Base-by-base conservation (phyloP, 2,329 filamentous ascomycete species). In the Fusarium temperatum region DNA sequence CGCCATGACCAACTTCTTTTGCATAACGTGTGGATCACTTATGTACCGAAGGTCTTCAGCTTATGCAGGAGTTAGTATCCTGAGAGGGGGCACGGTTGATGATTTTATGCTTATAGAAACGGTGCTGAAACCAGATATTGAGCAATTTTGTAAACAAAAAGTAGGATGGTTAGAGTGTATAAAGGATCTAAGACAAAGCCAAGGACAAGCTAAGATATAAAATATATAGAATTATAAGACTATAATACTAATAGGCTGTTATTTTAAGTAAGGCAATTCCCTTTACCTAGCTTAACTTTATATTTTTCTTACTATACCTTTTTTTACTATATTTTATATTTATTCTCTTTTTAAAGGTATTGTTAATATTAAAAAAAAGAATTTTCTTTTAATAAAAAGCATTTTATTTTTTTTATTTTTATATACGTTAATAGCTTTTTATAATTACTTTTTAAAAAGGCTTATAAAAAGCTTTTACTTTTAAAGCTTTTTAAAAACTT, bases 1-100 rank as follows among this genome's bases (percentile, higher is more conserved):
- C 11, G 20, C 10, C 2, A 64, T 64, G 36, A 51, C 56, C 22
- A 62, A 64, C 24, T 36, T 35, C 20, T 64, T 64, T 22, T 64
- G 56, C 15, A 24, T 18, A 8, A 64, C 32, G 3, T 64, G 56
- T 10, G 56, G 44, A 1, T 50, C 61, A 1, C 28, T 64, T 8
- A 62, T 64, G 44, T 64, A 62, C 4, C 36, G 44, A 8, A 32
- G 32, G 4, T 38, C 35, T 15, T 45, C 47, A 0, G 28, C 24
- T 12, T 44, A 36, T 2, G 24, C 13, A 2, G 56, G 24, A 7
- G 12, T 9, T 7, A 64, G 61, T 13, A 8, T 62, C 7, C 36
- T 64, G 1, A 47, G 61, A 5, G 41, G 35, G 6, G 61, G 61
- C 22, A 64, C 36, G 1, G 56, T 64, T 9, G 24, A 64, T 17